Percentiles rank a stretch among this genome's conserved stretches.
phyloP scores from a whole-genome alignment of 192 early-diverging fungal genomes.

The Coemansia sp. region DNA sequence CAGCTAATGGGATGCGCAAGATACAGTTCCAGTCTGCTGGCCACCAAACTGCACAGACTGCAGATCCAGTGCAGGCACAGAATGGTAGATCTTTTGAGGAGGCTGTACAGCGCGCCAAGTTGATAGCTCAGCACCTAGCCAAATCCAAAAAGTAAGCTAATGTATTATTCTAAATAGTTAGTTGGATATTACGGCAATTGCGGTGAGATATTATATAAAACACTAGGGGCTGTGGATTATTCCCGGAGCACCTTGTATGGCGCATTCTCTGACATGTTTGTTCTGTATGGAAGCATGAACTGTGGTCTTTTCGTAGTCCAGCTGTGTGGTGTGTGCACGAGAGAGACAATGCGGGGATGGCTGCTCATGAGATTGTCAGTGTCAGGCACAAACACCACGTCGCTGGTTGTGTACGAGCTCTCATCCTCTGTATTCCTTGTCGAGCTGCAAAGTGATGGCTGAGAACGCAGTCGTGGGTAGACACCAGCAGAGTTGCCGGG shows the following conservation, averaged over 20 bases:
- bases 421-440: slow-evolving; percentile 4
- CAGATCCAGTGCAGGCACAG: slow-evolving; percentile 9
- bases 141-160: slow-evolving; percentile 8
- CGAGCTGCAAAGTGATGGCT: slow-evolving; percentile 34
- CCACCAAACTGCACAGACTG: background rate
- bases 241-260: slow-evolving; percentile 11
- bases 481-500: background rate
- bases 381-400: slow-evolving; percentile 31
- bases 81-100: slow-evolving; percentile 31
- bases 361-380: slow-evolving; percentile 2
- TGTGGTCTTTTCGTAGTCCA: slow-evolving; percentile 11
- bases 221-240: background rate
- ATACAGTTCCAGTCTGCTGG: slow-evolving; percentile 34
- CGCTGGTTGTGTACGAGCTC: slow-evolving; percentile 4
- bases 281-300: slow-evolving; percentile 35
- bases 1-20: slow-evolving; percentile 19
- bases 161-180: background rate
- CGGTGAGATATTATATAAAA: background rate
- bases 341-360: background rate
- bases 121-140: slow-evolving; percentile 44
- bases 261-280: slow-evolving; percentile 11
- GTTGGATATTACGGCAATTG: background rate
- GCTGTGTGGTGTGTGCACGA: background rate
- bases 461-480: slow-evolving; percentile 48
- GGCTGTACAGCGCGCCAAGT: slow-evolving; percentile 41